Evolutionary conservation across 495 filamentous ascomycete genomes (phyloP).

Genomic region (Penicillium odoratum): DNA sequence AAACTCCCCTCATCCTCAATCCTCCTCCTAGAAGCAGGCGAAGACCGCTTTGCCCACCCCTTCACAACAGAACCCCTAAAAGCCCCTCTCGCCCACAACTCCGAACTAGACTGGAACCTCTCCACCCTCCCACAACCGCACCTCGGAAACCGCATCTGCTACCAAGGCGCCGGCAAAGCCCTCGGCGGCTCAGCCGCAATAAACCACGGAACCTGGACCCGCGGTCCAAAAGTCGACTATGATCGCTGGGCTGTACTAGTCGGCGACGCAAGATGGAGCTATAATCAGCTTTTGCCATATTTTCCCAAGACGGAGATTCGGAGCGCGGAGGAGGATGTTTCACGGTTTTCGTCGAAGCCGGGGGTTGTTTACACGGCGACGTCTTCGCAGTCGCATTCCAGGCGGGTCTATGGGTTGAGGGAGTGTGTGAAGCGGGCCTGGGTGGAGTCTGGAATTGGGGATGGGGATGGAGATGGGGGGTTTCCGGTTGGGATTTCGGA

Average conservation of each 20-base stretch:
- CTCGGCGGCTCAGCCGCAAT: constrained; percentile 30
- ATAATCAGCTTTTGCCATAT: constrained; percentile 26
- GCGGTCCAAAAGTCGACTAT: constrained; percentile 37
- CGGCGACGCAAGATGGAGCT: constrained; percentile 37
- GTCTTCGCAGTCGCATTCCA: constrained; percentile 4
- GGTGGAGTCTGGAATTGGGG: constrained; percentile 30
- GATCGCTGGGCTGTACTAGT: constrained; percentile 38
- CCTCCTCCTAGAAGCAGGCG: constrained; percentile 34
- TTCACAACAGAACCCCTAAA: constrained; percentile 10
- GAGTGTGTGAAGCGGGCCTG: constrained; percentile 16
- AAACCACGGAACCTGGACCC: constrained; percentile 31
- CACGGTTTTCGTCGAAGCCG: not conserved
- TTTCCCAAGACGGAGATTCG: constrained; percentile 15
- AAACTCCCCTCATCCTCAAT: constrained; percentile 21
- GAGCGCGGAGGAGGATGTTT: constrained; percentile 25
- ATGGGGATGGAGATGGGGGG: constrained; percentile 27
- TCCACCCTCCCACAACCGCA: constrained; percentile 29
- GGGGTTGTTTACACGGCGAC: constrained; percentile 22
- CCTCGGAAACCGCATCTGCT: constrained; percentile 21
- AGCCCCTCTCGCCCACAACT: constrained; percentile 14
- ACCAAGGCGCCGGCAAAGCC: constrained; percentile 34
- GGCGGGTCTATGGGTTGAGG: constrained; percentile 27
- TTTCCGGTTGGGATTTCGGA: constrained; percentile 30
- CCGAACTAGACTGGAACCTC: constrained; percentile 37
- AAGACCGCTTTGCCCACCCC: constrained; percentile 22